Conservation (phyloP, 371 early-diverging fungal genomes). For the Mortierella polycephala region DNA sequence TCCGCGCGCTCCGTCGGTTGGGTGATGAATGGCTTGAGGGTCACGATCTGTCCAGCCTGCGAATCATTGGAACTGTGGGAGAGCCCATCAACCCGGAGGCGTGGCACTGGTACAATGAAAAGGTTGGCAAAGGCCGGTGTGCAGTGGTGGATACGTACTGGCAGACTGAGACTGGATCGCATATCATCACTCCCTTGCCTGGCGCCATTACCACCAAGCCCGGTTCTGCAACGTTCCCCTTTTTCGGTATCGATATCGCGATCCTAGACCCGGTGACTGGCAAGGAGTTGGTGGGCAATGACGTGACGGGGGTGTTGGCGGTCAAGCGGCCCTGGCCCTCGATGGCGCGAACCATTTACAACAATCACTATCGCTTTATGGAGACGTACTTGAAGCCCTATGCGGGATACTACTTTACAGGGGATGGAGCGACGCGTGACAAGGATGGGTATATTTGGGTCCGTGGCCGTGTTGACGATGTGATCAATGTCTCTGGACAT, state of each 20-base stretch:
- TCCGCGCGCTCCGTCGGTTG: constrained; percentile 92
- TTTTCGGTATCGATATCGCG: constrained; percentile 94
- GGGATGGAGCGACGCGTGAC: constrained; percentile 91
- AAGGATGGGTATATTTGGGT: constrained; percentile 97
- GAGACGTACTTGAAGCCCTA: constrained; percentile 93
- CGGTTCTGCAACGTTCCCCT: constrained; percentile 96
- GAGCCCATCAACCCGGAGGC: constrained; percentile 99
- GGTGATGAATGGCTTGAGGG: constrained; percentile 85
- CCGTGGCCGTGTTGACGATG: constrained; percentile 95
- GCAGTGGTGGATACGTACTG: constrained; percentile 98
- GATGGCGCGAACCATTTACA: constrained; percentile 93
- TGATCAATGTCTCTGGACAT: constrained; percentile 98
- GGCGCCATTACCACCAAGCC: constrained; percentile 90
- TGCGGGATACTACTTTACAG: constrained; percentile 89
- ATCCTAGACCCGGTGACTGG: constrained; percentile 88
- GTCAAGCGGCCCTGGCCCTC: constrained; percentile 94
- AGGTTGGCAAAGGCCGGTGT: constrained; percentile 89
- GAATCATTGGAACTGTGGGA: constrained; percentile 96
- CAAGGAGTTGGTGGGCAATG: constrained; percentile 75
- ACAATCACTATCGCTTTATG: constrained; percentile 89
- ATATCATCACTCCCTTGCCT: constrained; percentile 92
- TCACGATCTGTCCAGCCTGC: constrained; percentile 80
- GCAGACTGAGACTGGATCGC: constrained; percentile 97
- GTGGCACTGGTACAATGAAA: constrained; percentile 95
- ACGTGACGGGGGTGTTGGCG: constrained; percentile 93